A percentile compares a stretch with the other conserved stretches of the same genome.
Conservation (phyloP, 192 early-diverging fungal species). For the Mortierella claussenii region DNA sequence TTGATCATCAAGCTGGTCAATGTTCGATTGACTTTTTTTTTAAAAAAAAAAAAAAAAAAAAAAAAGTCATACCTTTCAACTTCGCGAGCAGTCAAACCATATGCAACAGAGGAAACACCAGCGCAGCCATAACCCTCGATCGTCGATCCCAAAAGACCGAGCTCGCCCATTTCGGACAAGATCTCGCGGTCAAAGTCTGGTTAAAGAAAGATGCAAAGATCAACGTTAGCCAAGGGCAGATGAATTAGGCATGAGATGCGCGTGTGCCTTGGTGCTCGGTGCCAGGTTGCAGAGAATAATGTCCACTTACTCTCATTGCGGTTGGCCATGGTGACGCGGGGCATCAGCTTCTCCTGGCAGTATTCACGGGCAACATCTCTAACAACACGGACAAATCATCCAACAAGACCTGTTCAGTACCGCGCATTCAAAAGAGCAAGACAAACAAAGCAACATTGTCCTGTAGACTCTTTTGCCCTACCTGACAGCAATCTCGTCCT, state of each 20-base stretch:
- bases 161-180: constrained; percentile 91
- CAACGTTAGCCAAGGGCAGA: no score
- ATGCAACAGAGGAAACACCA: constrained; percentile 96
- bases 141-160: constrained; percentile 93
- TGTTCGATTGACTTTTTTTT: neutral
- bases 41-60: constrained; percentile 6
- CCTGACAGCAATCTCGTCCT: constrained; percentile 84
- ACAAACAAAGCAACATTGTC: neutral
- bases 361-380: constrained; percentile 88
- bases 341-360: constrained; percentile 89
- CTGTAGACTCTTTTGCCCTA: no score
- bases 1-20: neutral
- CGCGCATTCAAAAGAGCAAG: neutral
- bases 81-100: constrained; percentile 96
- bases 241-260: no score
- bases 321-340: constrained; percentile 86
- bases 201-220: neutral
- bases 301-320: constrained; percentile 86
- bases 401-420: no score
- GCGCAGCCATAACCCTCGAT: constrained; percentile 98
- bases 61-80: constrained; percentile 75
- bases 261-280: no score
- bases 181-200: constrained; percentile 90
- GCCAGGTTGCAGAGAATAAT: no score
- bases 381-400: no score